Evolutionary conservation across 495 filamentous ascomycete genomes (phyloP).

Genomic region (Thozetella sp.): DNA sequence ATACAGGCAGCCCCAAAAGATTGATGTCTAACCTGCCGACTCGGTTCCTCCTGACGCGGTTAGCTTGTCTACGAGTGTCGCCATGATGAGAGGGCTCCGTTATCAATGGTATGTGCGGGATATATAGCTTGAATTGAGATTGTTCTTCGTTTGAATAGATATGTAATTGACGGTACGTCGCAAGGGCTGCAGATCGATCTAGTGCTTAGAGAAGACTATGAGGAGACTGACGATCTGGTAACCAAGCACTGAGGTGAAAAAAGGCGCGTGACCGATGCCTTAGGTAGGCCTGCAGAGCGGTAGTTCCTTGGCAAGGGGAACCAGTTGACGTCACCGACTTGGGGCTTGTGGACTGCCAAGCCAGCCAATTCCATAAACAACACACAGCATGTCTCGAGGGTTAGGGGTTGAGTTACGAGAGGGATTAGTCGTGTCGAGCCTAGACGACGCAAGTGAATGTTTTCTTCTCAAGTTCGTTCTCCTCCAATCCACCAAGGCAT

Average conservation of each 20-base stretch:
- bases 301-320: not conserved
- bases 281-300: not conserved
- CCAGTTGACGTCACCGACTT: not conserved
- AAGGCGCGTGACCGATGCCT: not conserved
- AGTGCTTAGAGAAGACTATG: not conserved
- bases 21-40: conserved; percentile 14
- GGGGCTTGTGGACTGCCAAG: not conserved
- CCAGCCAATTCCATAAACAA: too few species aligned
- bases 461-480: too few species aligned
- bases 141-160: not conserved
- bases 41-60: conserved; percentile 21
- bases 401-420: too few species aligned
- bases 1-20: too few species aligned
- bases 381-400: too few species aligned
- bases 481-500: too few species aligned
- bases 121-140: not conserved
- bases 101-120: not conserved
- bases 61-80: conserved; percentile 19
- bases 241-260: not conserved
- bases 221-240: not conserved
- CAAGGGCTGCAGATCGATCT: not conserved
- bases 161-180: not conserved
- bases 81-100: conserved; percentile 10
- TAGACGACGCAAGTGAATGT: too few species aligned
- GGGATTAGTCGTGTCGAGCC: too few species aligned